Base-by-base conservation (phyloP, 805 yeast genomes). In the Lipomyces yamanashiensis region DNA sequence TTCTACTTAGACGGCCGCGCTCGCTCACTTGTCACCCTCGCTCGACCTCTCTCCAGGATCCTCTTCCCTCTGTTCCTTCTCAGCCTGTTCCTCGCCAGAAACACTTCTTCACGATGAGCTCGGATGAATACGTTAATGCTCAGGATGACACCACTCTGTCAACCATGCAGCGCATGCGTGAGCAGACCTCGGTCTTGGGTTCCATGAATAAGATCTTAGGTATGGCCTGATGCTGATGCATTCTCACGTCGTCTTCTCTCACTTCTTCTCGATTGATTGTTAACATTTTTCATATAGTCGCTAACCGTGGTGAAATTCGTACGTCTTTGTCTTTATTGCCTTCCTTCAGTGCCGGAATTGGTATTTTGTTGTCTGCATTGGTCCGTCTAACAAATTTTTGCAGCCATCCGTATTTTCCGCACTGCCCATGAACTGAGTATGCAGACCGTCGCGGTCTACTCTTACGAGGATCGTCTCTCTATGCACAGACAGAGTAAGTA, bases 341-440 rank as follows among this genome's bases (percentile, higher is more conserved):
- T 13, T 39, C 1, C 9, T 19, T 9, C 15, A 3, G 17, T 17
- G 47, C 15, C 9, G 21, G 39, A n/a, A 15, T 23, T 48, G 52
- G 52, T 17, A 36, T 39, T 39, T 7, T 17, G 2, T 52, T 17
- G 36, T n/a, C 37, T 13, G 7, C n/a, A 17, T 56, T 19, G 12
- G 17, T 40, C 49, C 41, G 17, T 19, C 44, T 89, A 47, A 55
- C 59, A 37, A 5, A 93, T 93, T 69, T 88, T 88, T 80, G 81
- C 95, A 79, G 75, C 77, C 40, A 70, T 74, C 51, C 75, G 79
- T 67, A 92, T 93, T 76, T 93, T 93, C 79, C 85, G 99, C 79
- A 88, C 98, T 43, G 99, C 99, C 66, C 99, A 95, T 79, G 99
- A 93, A 78, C 82, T 93, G 74, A 89, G 96, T 23, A 90, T 95